phyloP scores from a whole-genome alignment of 2,329 filamentous ascomycete species.

The Epichloe bromicola region DNA sequence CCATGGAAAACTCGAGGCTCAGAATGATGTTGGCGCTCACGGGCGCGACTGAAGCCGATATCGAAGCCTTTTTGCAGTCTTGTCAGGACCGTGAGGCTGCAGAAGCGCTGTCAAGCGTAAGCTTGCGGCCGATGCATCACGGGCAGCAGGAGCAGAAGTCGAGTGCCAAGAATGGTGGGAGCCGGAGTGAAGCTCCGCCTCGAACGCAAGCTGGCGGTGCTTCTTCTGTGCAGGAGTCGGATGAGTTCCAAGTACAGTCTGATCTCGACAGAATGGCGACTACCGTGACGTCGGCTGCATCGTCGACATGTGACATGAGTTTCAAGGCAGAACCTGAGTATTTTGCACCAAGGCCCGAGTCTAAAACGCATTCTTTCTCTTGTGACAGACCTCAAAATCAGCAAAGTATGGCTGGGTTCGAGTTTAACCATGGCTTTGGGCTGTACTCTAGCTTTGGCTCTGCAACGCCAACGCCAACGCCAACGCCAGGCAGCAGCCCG shows the following conservation, averaged over 20 bases:
- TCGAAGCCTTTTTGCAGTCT: slow-evolving; percentile 26
- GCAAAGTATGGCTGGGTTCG: background rate
- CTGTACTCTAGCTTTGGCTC: background rate
- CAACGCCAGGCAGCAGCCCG: slow-evolving; percentile 8
- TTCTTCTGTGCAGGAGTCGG: background rate
- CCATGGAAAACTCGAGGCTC: slow-evolving; percentile 33
- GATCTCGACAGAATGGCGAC: background rate
- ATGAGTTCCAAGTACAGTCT: background rate
- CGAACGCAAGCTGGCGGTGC: background rate
- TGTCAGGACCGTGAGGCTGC: slow-evolving; percentile 20
- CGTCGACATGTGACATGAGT: background rate
- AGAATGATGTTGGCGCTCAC: slow-evolving; percentile 27
- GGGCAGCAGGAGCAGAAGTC: slow-evolving; percentile 1
- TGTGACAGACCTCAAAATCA: background rate
- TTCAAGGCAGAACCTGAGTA: background rate
- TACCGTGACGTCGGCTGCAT: background rate
- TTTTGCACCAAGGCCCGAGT: background rate
- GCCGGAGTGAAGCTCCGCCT: background rate
- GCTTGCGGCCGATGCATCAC: slow-evolving; percentile 6
- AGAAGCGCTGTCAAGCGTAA: slow-evolving; percentile 11
- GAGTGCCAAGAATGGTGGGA: background rate
- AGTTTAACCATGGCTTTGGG: background rate
- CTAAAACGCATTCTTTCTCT: background rate
- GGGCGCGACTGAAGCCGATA: slow-evolving; percentile 25
- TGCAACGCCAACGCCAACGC: background rate